Conservation (phyloP, 2,329 filamentous ascomycete species). For the Knoxdaviesia proteae region DNA sequence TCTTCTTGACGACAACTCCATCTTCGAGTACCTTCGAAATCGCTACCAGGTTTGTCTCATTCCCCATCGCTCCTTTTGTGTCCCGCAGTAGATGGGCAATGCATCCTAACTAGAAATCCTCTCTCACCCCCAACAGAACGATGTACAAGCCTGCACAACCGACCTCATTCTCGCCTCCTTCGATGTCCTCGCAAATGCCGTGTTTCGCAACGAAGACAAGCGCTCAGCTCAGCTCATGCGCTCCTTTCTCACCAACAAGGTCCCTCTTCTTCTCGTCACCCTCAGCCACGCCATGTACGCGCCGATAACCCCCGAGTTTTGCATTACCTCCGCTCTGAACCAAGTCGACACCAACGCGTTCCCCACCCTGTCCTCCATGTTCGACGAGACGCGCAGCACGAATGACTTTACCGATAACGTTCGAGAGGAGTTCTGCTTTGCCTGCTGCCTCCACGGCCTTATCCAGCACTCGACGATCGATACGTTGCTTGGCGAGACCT, state of each 20-base stretch:
- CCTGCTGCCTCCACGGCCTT: conserved; percentile 75
- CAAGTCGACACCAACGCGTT: conserved; percentile 69
- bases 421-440: conserved; percentile 61
- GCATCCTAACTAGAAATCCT: not conserved
- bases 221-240: conserved; percentile 52
- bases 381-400: conserved; percentile 34
- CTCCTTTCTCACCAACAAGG: conserved; percentile 62
- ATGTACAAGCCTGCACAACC: conserved; percentile 55
- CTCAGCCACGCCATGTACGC: conserved; percentile 46
- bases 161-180: conserved; percentile 80
- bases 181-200: conserved; percentile 70
- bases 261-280: conserved; percentile 31
- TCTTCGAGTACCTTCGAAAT: conserved; percentile 66
- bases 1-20: conserved; percentile 56
- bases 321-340: conserved; percentile 50
- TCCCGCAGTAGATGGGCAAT: not conserved
- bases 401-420: conserved; percentile 37
- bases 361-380: conserved; percentile 36
- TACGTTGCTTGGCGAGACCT: conserved; percentile 62
- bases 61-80: not conserved
- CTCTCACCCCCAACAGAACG: conserved; percentile 27
- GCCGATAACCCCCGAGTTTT: conserved; percentile 52
- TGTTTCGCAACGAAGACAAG: conserved; percentile 41
- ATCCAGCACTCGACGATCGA: conserved; percentile 61
- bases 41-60: conserved; percentile 49